These are phyloP conservation scores for Senna tora DNA, from an alignment of 306 rosid species.

Conservation along the genomic window DNA sequence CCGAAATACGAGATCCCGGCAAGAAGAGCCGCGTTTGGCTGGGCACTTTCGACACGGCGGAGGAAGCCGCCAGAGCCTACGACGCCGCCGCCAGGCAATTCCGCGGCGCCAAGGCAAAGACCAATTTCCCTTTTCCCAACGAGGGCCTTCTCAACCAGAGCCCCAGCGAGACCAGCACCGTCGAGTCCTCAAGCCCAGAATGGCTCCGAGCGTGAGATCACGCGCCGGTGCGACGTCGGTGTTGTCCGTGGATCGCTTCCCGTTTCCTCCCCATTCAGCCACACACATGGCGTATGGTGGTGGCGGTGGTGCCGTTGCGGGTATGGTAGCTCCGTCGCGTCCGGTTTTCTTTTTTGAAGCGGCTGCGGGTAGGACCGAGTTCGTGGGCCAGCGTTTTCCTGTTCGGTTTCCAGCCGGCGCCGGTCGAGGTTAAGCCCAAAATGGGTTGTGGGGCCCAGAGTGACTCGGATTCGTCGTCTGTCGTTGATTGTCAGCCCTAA, in stretches of 20 bases:
- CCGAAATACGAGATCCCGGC: constrained; percentile 60
- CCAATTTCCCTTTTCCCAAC: constrained; percentile 41
- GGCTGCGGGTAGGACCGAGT: constrained; percentile 31
- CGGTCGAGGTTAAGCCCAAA: constrained; percentile 38
- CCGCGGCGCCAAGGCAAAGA: constrained; percentile 60
- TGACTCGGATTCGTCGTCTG: constrained; percentile 58
- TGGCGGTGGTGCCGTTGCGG: background rate
- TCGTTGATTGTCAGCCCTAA: constrained; percentile 54
- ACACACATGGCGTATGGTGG: constrained; percentile 34
- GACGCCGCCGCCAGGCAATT: constrained; percentile 58
- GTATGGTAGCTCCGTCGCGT: constrained; percentile 9
- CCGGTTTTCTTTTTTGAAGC: constrained; percentile 48
- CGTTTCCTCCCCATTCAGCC: constrained; percentile 50
- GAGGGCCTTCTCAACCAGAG: constrained; percentile 14
- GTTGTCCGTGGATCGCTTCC: constrained; percentile 42
- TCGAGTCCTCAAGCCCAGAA: constrained; percentile 48
- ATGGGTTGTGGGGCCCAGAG: constrained; percentile 43
- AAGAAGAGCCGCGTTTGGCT: constrained; percentile 68
- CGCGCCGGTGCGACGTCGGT: constrained; percentile 24
- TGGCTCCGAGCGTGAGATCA: constrained; percentile 41
- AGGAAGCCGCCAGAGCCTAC: constrained; percentile 61
- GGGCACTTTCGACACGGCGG: constrained; percentile 64
- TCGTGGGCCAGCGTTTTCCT: constrained; percentile 43
- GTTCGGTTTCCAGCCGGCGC: constrained; percentile 42
- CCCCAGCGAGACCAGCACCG: constrained; percentile 60